These are phyloP conservation scores for Tagetes patula DNA, from an alignment of 129 eudicot genomes.

Conservation along the genomic window DNA sequence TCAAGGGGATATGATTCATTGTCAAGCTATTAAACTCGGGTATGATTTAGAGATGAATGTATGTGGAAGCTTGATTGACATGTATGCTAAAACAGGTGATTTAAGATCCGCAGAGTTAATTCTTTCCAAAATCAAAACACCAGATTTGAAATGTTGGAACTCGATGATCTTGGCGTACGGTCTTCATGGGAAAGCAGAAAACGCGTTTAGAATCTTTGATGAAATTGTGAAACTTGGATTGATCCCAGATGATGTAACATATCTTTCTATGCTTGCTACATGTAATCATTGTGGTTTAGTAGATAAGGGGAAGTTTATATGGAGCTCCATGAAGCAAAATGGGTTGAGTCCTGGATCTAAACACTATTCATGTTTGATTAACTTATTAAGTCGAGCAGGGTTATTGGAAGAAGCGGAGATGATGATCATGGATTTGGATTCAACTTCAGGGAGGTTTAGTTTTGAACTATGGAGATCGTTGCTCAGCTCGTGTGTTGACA, in stretches of 20 bases:
- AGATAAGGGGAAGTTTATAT: constrained; percentile 49
- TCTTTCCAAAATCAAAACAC: constrained; percentile 37
- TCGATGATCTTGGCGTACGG: constrained; percentile 73
- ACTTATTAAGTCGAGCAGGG: constrained; percentile 76
- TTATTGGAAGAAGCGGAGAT: constrained; percentile 62
- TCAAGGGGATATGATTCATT: constrained; percentile 83
- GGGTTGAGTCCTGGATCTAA: constrained; percentile 55
- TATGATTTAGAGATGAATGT: constrained; percentile 50
- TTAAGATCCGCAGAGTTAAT: constrained; percentile 48
- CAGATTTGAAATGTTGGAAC: constrained; percentile 81
- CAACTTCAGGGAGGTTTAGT: constrained; percentile 20
- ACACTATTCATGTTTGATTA: constrained; percentile 79
- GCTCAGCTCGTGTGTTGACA: constrained; percentile 55
- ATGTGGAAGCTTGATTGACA: constrained; percentile 67
- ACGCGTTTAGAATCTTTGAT: constrained; percentile 50
- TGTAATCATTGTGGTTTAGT: constrained; percentile 81
- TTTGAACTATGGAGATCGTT: constrained; percentile 72
- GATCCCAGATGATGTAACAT: constrained; percentile 67
- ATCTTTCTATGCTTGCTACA: constrained; percentile 61
- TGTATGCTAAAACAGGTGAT: constrained; percentile 73
- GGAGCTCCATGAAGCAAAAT: constrained; percentile 63
- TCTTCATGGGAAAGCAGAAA: constrained; percentile 71
- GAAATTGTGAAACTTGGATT: constrained; percentile 47
- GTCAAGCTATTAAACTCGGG: constrained; percentile 58
- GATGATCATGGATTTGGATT: constrained; percentile 47